Evolutionary conservation across 140 eudicot species (phyloP).

Genomic region (Cichorium intybus): DNA sequence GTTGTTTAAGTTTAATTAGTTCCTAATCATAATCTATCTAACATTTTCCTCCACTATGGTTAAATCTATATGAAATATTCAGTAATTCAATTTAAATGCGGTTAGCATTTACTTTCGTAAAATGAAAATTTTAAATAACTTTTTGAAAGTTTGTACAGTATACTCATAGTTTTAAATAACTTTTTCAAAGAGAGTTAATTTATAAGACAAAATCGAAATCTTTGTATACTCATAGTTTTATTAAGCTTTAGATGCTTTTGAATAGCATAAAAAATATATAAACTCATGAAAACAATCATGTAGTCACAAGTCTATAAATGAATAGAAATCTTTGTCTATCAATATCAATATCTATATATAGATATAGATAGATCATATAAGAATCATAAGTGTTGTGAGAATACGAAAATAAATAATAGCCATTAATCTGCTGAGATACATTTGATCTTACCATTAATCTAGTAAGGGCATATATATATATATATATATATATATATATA

Average conservation of each 20-base stretch:
- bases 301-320: not conserved
- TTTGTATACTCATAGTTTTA: not conserved
- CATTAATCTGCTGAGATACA: too few species aligned
- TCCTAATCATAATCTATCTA: not conserved
- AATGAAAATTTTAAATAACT: not conserved
- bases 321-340: too few species aligned
- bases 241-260: not conserved
- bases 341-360: too few species aligned
- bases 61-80: not conserved
- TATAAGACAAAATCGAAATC: not conserved
- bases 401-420: too few species aligned
- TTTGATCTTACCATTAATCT: too few species aligned
- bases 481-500: too few species aligned
- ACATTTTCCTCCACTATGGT: conserved; percentile 17
- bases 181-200: not conserved
- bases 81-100: not conserved
- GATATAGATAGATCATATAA: too few species aligned
- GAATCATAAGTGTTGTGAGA: too few species aligned
- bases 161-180: not conserved
- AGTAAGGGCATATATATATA: too few species aligned
- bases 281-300: not conserved
- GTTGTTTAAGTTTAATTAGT: not conserved
- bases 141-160: not conserved
- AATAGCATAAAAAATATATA: not conserved
- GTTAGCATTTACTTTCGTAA: not conserved